Evolutionary conservation across 345 rosid species (phyloP).

Genomic region (Pseudoturritis turrita): DNA sequence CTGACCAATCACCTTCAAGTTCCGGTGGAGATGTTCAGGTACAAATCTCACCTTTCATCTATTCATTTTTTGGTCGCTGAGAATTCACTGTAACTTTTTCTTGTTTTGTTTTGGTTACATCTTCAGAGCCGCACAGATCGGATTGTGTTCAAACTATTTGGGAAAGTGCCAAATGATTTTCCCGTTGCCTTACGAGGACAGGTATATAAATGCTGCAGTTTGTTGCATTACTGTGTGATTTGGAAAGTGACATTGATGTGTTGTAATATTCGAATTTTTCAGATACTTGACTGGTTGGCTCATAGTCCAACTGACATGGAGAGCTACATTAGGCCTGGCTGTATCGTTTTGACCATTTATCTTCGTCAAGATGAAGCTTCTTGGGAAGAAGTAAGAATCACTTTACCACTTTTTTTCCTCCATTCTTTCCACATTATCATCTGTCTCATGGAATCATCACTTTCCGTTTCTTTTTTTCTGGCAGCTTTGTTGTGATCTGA

Average conservation of each 20-base stretch:
- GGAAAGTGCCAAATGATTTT: slow-evolving; percentile 91
- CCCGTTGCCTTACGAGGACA: slow-evolving; percentile 78
- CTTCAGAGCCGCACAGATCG: slow-evolving; percentile 91
- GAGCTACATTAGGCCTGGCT: slow-evolving; percentile 99
- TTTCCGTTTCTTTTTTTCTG: background rate
- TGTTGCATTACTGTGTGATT: background rate
- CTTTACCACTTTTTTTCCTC: background rate
- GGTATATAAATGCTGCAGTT: slow-evolving; percentile 39
- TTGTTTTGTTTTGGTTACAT: background rate
- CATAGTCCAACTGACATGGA: slow-evolving; percentile 98
- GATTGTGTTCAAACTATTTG: slow-evolving; percentile 89
- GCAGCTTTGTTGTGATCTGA: slow-evolving; percentile 71
- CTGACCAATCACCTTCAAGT: slow-evolving; percentile 95
- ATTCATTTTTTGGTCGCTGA: background rate
- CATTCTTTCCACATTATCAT: background rate
- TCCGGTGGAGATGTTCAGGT: slow-evolving; percentile 88
- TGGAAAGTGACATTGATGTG: slow-evolving; percentile 11
- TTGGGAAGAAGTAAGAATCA: slow-evolving; percentile 83
- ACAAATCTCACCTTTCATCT: background rate
- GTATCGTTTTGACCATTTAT: slow-evolving; percentile 78
- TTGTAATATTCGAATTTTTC: slow-evolving; percentile 31
- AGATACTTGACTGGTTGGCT: slow-evolving; percentile 93
- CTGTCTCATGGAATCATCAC: slow-evolving; percentile 20
- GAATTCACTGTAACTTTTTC: slow-evolving; percentile 4
- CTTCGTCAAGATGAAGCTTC: slow-evolving; percentile 79